Base-by-base conservation (phyloP, 495 filamentous ascomycete species). In the Podospora pseudoanserina region DNA sequence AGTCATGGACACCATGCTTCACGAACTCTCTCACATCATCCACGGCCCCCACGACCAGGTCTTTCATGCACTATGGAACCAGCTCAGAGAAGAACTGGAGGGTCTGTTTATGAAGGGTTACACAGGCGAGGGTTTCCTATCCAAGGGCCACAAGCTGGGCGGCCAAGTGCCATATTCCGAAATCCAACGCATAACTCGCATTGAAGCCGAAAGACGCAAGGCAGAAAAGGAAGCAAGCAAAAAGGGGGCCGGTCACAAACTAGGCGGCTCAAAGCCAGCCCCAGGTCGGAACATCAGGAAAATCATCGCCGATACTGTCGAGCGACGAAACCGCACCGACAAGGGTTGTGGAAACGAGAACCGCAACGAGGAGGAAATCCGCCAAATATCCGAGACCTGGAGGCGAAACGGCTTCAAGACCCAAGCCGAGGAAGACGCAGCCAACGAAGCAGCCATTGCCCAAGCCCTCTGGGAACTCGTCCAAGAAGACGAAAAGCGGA, bases 11-110 rank as follows among this genome's bases (percentile, higher is more conserved):
- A 98, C 94, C 1, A 94, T 98, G 91, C 86, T 99, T 34, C 95
- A 99, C 75, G 95, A 98, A 86, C 86, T 99, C 1, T 89, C 87
- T n/a, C 95, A 99, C 75, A 97, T 90, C 69, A 85, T 91, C 2
- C 86, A 89, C 74, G 92, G 92, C 0, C 91, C 92, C 0, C 95
- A 99, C 74, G 87, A 97, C 67, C 85, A 82, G 53, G 83, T 90
- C 16, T 97, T 97, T 74, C 87, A 97, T 69, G 87, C 87, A 4
- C 80, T 97, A 20, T 96, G 94, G 90, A 89, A 97, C 67, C 88
- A 96, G 69, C 86, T 97, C 7, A 88, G 94, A 28, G 90, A 93
- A 64, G 94, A 97, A 73, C 89, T 96, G 71, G 86, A 92, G 68
- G 84, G 86, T 26, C 85, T 97, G 9, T 71, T 86, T 19, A 75